phyloP scores from a whole-genome alignment of 108 stramenopile genomes.

The Schizochytrium sp. region DNA sequence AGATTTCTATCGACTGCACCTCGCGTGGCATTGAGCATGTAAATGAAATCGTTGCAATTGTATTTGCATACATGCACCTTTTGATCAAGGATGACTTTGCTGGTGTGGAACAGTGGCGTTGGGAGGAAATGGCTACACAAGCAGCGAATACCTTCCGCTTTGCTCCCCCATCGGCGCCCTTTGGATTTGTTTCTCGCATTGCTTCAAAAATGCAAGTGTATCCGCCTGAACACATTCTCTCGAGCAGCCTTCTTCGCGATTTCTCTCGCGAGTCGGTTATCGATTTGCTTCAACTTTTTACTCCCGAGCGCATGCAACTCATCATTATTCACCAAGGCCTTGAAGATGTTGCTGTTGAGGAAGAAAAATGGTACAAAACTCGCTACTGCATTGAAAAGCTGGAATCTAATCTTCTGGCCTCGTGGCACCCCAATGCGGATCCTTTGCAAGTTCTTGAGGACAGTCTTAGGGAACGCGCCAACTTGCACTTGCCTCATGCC shows the following conservation, averaged over 20 bases:
- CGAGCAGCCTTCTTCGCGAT: constrained; percentile 33
- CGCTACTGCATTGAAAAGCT: constrained; percentile 78
- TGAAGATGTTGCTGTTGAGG: constrained; percentile 66
- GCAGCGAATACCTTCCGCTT: constrained; percentile 17
- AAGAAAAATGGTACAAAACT: constrained; percentile 90
- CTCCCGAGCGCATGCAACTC: constrained; percentile 18
- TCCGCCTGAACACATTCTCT: constrained; percentile 31
- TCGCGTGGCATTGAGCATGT: constrained; percentile 67
- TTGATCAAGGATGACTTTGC: constrained; percentile 15
- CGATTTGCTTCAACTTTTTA: constrained; percentile 9
- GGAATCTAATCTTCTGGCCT: constrained; percentile 70
- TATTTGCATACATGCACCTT: constrained; percentile 65
- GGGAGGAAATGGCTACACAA: constrained; percentile 44
- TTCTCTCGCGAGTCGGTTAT: neutral
- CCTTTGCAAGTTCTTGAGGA: neutral
- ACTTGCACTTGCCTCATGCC: constrained; percentile 71
- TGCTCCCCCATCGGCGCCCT: neutral
- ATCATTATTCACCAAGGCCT: neutral
- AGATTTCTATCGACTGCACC: constrained; percentile 82
- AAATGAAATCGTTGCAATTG: constrained; percentile 49
- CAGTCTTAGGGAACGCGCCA: neutral
- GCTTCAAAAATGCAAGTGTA: constrained; percentile 45
- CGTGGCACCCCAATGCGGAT: constrained; percentile 72
- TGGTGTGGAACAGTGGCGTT: constrained; percentile 43
- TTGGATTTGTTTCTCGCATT: constrained; percentile 23